Percentiles rank a stretch among this genome's conserved stretches.
phyloP scores from a whole-genome alignment of 495 filamentous ascomycete genomes.

The Xylaria bambusicola region DNA sequence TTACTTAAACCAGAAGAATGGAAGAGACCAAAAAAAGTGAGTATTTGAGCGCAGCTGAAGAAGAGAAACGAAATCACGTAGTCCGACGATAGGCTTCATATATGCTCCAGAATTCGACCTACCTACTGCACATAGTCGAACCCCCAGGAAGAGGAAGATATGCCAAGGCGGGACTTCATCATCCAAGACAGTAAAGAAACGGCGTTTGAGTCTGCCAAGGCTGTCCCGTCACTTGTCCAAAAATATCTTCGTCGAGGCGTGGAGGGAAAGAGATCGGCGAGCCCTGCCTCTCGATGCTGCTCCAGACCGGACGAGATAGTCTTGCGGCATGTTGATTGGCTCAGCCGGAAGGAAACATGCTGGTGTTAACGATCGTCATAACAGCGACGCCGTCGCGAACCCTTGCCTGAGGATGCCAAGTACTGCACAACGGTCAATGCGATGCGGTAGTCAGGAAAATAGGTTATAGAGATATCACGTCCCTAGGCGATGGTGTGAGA shows the following conservation, averaged over 20 bases:
- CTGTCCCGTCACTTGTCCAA: constrained; percentile 22
- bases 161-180: constrained; percentile 30
- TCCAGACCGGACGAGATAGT: neutral
- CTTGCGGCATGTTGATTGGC: neutral
- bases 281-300: neutral
- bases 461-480: constrained; percentile 18
- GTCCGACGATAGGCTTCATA: constrained; percentile 32
- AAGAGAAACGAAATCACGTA: constrained; percentile 28
- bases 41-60: constrained; percentile 43
- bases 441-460: constrained; percentile 5
- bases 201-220: constrained; percentile 26
- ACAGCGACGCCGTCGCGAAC: constrained; percentile 14
- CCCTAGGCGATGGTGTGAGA: constrained; percentile 28
- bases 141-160: constrained; percentile 1
- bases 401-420: constrained; percentile 38
- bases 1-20: constrained; percentile 24
- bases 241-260: constrained; percentile 29
- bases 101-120: constrained; percentile 31
- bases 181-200: constrained; percentile 22
- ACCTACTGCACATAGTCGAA: no score
- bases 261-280: constrained; percentile 12
- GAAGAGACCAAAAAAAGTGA: constrained; percentile 16
- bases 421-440: constrained; percentile 28
- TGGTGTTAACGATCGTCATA: constrained; percentile 22
- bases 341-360: constrained; percentile 20